phyloP scores from a whole-genome alignment of 148 eudicot genomes.

The Mesembryanthemum crystallinum region DNA sequence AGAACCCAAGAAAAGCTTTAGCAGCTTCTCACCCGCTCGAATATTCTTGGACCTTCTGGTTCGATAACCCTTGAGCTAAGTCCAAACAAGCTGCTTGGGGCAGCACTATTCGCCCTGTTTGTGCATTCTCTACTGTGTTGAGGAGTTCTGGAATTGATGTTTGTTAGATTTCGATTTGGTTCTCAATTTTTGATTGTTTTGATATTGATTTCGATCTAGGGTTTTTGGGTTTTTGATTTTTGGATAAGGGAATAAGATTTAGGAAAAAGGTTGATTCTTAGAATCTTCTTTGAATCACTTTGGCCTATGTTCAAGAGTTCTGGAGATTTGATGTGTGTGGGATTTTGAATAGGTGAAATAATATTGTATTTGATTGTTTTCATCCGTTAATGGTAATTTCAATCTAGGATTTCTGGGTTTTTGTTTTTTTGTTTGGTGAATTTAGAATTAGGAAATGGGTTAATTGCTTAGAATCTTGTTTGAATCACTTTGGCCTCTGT shows the following conservation, averaged over 20 bases:
- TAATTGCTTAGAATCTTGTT: too few species aligned
- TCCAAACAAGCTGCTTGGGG: slow-evolving; percentile 68
- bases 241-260: not conserved
- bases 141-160: slow-evolving; percentile 96
- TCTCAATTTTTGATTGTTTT: not conserved
- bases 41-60: slow-evolving; percentile 94
- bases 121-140: slow-evolving; percentile 84
- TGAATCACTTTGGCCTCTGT: too few species aligned
- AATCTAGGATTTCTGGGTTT: too few species aligned
- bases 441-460: too few species aligned
- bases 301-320: too few species aligned
- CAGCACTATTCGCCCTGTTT: slow-evolving; percentile 63
- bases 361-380: too few species aligned
- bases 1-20: slow-evolving; percentile 21
- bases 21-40: slow-evolving; percentile 51
- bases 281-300: not conserved
- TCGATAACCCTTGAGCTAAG: slow-evolving; percentile 69
- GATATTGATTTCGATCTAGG: not conserved
- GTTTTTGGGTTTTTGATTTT: slow-evolving; percentile 4
- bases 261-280: not conserved
- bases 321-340: too few species aligned
- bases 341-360: too few species aligned
- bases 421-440: too few species aligned
- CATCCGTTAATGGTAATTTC: too few species aligned
- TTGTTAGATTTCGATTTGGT: not conserved